A percentile compares a stretch with the other conserved stretches of the same genome.
Evolutionary conservation across 2,329 filamentous ascomycete genomes (phyloP).

Genomic region (Fulvia fulva): DNA sequence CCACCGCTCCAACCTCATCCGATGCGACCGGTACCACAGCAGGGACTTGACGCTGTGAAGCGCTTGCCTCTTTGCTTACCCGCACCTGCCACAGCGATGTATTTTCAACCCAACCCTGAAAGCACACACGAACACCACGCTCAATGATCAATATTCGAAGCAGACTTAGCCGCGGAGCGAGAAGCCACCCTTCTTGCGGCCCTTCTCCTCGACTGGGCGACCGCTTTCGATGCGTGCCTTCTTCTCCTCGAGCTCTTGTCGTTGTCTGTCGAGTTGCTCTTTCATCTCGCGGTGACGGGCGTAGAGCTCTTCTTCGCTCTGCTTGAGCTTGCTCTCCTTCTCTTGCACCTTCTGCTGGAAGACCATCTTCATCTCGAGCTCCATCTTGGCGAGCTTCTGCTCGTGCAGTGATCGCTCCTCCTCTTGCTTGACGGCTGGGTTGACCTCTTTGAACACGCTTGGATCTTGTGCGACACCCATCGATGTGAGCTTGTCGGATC

Average conservation of each 20-base stretch:
- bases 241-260: constrained; percentile 95
- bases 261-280: constrained; percentile 95
- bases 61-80: background rate
- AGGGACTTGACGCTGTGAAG: background rate
- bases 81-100: constrained; percentile 10
- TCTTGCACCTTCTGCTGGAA: constrained; percentile 99
- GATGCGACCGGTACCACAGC: constrained; percentile 3
- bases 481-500: constrained; percentile 95
- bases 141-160: constrained; percentile 14
- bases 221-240: constrained; percentile 93
- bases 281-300: constrained; percentile 99
- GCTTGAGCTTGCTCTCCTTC: constrained; percentile 99
- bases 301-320: constrained; percentile 98
- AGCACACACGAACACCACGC: constrained; percentile 21
- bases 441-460: constrained; percentile 99
- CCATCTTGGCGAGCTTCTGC: constrained; percentile 99
- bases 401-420: constrained; percentile 97
- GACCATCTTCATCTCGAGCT: constrained; percentile 99
- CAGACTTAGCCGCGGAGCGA: constrained; percentile 64
- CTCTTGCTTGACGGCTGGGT: constrained; percentile 99
- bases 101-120: constrained; percentile 6
- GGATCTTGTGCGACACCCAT: constrained; percentile 99
- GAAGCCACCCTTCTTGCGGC: constrained; percentile 93
- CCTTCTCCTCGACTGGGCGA: constrained; percentile 92
- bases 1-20: constrained; percentile 7